Conservation (phyloP, 495 filamentous ascomycete species). For the Penicillium lividum region DNA sequence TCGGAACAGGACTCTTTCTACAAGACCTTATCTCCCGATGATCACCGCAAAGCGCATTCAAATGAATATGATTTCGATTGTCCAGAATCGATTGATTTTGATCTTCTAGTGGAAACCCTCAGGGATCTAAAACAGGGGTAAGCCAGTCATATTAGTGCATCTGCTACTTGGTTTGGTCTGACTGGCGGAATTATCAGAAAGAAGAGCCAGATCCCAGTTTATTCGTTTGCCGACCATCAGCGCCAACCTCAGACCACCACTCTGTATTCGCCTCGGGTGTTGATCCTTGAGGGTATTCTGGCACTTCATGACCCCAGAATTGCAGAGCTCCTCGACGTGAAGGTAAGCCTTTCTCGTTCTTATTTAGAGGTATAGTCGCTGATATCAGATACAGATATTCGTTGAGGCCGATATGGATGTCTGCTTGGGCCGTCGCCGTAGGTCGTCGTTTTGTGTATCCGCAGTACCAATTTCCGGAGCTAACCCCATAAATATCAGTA, state of each 20-base stretch:
- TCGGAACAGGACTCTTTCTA: slow-evolving; percentile 86
- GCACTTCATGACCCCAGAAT: slow-evolving; percentile 88
- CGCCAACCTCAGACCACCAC: slow-evolving; percentile 74
- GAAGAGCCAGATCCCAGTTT: slow-evolving; percentile 88
- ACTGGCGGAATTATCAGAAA: slow-evolving; percentile 56
- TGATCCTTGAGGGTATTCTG: slow-evolving; percentile 95
- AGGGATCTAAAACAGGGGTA: slow-evolving; percentile 90
- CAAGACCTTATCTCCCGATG: slow-evolving; percentile 74
- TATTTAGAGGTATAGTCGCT: not conserved
- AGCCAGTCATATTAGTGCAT: not conserved
- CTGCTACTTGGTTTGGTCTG: slow-evolving; percentile 7
- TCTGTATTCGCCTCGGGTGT: slow-evolving; percentile 93
- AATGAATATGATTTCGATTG: slow-evolving; percentile 97
- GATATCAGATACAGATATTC: slow-evolving; percentile 65
- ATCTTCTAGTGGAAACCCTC: slow-evolving; percentile 77
- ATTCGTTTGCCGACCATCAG: slow-evolving; percentile 92
- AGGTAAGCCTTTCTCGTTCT: slow-evolving; percentile 48
- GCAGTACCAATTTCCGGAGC: not conserved
- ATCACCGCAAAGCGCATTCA: slow-evolving; percentile 72
- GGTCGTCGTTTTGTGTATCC: slow-evolving; percentile 26
- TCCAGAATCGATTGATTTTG: slow-evolving; percentile 93
- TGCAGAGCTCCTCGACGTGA: slow-evolving; percentile 86
- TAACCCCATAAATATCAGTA: slow-evolving; percentile 50
- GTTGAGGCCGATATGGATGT: slow-evolving; percentile 95
- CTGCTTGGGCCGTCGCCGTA: slow-evolving; percentile 89